Conservation (phyloP, 2,329 filamentous ascomycete species). For the Aspergillus melleus region DNA sequence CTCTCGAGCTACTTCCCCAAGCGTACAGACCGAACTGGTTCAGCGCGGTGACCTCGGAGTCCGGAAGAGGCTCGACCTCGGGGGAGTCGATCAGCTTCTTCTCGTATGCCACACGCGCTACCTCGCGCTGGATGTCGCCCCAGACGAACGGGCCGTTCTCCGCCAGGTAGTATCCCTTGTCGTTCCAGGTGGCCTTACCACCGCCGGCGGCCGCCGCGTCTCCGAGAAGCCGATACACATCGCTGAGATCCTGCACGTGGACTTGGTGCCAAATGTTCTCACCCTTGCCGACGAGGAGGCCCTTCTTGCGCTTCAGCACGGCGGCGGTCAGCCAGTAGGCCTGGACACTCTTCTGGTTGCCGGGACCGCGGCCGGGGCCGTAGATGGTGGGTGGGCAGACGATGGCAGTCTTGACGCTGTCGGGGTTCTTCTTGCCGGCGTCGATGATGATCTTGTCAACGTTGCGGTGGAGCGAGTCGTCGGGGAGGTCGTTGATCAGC, state of each 20-base stretch:
- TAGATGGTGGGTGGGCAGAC: slow-evolving; percentile 45
- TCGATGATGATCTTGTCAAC: slow-evolving; percentile 43
- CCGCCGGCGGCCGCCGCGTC: slow-evolving; percentile 41
- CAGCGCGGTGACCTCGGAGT: slow-evolving; percentile 44
- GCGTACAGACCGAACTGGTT: slow-evolving; percentile 35
- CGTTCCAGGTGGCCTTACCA: slow-evolving; percentile 42
- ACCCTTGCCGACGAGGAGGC: slow-evolving; percentile 41
- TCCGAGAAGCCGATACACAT: slow-evolving; percentile 37
- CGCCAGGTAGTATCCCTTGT: slow-evolving; percentile 52
- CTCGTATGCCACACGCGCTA: slow-evolving; percentile 50
- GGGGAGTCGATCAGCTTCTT: slow-evolving; percentile 52
- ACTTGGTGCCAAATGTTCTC: slow-evolving; percentile 44
- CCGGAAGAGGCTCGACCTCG: slow-evolving; percentile 37
- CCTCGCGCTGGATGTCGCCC: slow-evolving; percentile 39
- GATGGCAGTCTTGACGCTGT: slow-evolving; percentile 38
- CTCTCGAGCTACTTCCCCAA: slow-evolving; percentile 41
- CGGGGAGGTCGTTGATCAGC: slow-evolving; percentile 39
- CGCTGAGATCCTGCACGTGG: slow-evolving; percentile 43
- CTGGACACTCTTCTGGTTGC: slow-evolving; percentile 42
- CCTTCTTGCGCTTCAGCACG: slow-evolving; percentile 37
- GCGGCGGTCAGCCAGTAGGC: slow-evolving; percentile 42
- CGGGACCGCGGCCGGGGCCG: slow-evolving; percentile 39
- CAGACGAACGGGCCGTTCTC: slow-evolving; percentile 44
- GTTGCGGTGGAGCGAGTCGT: slow-evolving; percentile 41
- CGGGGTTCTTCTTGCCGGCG: slow-evolving; percentile 24